Conservation (phyloP, 1,284 basidiomycete species). For the Fomitopsis schrenkii region DNA sequence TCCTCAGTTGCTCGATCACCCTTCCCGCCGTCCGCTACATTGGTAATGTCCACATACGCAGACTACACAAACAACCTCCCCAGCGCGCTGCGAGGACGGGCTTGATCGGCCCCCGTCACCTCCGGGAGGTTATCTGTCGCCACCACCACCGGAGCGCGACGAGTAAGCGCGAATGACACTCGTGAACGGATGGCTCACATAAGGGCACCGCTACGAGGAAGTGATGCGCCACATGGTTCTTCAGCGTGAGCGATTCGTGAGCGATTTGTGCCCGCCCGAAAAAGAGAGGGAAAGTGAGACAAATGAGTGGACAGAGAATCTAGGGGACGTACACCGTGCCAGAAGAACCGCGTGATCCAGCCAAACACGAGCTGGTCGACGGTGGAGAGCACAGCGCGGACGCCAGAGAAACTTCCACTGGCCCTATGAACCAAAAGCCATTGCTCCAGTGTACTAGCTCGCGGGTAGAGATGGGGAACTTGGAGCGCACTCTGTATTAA, state of each 20-base stretch:
- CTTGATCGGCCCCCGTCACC: constrained; percentile 38
- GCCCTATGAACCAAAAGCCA: constrained; percentile 11
- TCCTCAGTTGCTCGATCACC: too few species aligned
- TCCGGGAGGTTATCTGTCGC: constrained; percentile 33
- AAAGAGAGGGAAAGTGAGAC: too few species aligned
- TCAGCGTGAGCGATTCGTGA: too few species aligned
- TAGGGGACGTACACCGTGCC: constrained; percentile 44
- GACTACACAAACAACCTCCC: constrained; percentile 45
- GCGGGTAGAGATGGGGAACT: too few species aligned
- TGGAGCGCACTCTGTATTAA: constrained; percentile 31
- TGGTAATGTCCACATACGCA: background rate
- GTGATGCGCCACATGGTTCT: constrained; percentile 39
- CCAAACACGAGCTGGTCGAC: constrained; percentile 55
- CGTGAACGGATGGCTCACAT: constrained; percentile 22
- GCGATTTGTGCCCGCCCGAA: constrained; percentile 24
- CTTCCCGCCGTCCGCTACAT: background rate
- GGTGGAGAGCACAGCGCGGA: constrained; percentile 53
- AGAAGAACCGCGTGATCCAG: constrained; percentile 53
- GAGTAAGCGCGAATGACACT: too few species aligned
- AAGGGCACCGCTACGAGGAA: constrained; percentile 39
- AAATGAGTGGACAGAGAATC: background rate
- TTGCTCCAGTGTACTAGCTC: too few species aligned
- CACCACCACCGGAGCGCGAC: too few species aligned
- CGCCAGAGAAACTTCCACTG: too few species aligned
- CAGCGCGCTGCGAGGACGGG: constrained; percentile 40